Evolutionary conservation across 345 rosid species (phyloP).

Genomic region (Eucalyptus globulus): DNA sequence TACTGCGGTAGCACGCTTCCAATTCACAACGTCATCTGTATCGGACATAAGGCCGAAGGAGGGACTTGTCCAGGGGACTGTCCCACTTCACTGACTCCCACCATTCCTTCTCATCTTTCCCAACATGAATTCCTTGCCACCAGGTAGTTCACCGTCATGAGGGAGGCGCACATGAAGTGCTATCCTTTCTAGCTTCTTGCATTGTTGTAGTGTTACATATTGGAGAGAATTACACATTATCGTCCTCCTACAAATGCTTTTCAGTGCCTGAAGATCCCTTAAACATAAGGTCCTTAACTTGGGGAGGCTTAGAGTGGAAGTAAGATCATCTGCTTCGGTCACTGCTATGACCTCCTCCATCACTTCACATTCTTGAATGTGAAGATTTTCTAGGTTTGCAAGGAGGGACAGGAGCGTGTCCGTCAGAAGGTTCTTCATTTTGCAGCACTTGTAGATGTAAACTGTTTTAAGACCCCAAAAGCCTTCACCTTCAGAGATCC

Average conservation of each 20-base stretch:
- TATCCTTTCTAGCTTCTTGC: neutral
- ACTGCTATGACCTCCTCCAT: neutral
- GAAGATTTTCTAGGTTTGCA: neutral
- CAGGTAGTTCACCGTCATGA: neutral
- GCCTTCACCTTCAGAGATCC: neutral
- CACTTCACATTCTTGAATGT: neutral
- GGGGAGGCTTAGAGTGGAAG: neutral
- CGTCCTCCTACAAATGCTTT: neutral
- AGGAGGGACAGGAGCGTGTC: neutral
- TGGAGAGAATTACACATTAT: neutral
- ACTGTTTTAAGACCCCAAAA: neutral
- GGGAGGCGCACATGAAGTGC: neutral
- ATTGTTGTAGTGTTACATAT: neutral
- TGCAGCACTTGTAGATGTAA: neutral
- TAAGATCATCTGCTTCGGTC: neutral
- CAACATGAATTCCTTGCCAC: neutral
- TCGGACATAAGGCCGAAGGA: neutral
- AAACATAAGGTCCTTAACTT: neutral
- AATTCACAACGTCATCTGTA: neutral
- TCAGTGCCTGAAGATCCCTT: neutral
- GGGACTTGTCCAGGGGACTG: neutral
- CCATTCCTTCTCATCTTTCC: neutral
- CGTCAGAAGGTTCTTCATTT: neutral
- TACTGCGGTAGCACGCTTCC: neutral
- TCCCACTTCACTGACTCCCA: neutral